Percentiles rank a stretch among this genome's conserved stretches.
Evolutionary conservation across 768 basidiomycete genomes (phyloP).

Genomic region (Hygrocybe punicea): DNA sequence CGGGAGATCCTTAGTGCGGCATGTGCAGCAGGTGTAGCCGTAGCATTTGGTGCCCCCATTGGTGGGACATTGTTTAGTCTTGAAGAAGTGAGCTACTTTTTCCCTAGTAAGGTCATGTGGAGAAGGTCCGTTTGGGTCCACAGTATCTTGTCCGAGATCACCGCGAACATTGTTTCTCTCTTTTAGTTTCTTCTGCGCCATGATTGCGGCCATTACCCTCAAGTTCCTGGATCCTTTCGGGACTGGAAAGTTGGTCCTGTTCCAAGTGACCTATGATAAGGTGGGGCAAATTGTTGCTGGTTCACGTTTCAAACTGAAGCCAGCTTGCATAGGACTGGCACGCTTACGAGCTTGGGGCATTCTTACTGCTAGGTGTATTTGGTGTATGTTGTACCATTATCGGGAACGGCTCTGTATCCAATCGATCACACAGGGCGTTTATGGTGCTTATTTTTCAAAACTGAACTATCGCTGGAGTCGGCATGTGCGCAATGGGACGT

Average conservation of each 20-base stretch:
- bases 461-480: constrained; percentile 88
- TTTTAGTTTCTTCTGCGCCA: constrained; percentile 91
- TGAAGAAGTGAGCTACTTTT: constrained; percentile 96
- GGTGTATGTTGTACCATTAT: constrained; percentile 53
- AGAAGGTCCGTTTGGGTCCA: constrained; percentile 56
- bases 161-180: constrained; percentile 13
- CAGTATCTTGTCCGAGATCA: constrained; percentile 29
- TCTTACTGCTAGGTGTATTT: constrained; percentile 82
- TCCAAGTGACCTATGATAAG: constrained; percentile 87
- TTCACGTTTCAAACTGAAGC: constrained; percentile 1
- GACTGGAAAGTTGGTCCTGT: constrained; percentile 89
- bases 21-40: constrained; percentile 95
- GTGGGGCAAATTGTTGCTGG: constrained; percentile 33
- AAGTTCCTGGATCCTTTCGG: constrained; percentile 93
- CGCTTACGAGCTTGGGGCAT: constrained; percentile 80
- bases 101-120: constrained; percentile 82
- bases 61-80: constrained; percentile 90
- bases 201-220: constrained; percentile 94
- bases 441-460: constrained; percentile 91
- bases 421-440: constrained; percentile 62
- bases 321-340: constrained; percentile 74
- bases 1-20: constrained; percentile 94
- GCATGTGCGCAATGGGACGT: constrained; percentile 75
- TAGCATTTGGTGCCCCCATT: constrained; percentile 95
- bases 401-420: constrained; percentile 2